Evolutionary conservation across 1,284 basidiomycete genomes (phyloP), one percentile per base, ranked within the genome.

Genomic region (Naganishia sp.): DNA sequence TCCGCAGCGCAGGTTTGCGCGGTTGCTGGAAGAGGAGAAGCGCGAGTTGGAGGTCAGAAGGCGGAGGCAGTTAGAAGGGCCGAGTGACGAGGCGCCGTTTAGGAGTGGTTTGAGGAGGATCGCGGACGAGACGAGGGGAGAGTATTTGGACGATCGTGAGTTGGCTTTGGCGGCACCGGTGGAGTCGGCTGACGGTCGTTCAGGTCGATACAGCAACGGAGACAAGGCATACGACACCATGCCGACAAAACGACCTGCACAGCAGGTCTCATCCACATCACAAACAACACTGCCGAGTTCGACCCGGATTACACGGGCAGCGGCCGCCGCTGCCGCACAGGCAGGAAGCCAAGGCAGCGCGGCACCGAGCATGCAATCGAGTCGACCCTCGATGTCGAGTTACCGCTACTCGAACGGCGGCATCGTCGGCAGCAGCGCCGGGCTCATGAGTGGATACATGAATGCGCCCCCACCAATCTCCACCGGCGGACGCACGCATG

Each of bases 291-390:
- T 10, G 18, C 32, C 21, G 32, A 51, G 25, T 42, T 51, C 58
- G 13, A 50, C 58, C 9, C 47, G 58, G 2, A 51, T 61, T 35
- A 61, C 58, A 13, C 39, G 58, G n/a, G 58, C 58, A 10, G 52
- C 52, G 3, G 58, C 58, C 2, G 58, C 58, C 0, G 58, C 58
- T 0, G 58, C 58, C 6, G 58, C 58, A 13, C 58, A 61, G 35
- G 47, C 35, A 23, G 39, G 41, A n/a, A 61, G 58, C 49, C 58
- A 61, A 49, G 47, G 58, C 6, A 61, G 58, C 18, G 47, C 42
- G 10, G 58, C 58, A 4, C 58, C 58, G 15, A 61, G 58, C 49
- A 61, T 61, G n/a, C 58, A 61, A 21, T 61, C 58, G 47, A 61
- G 47, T 11, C 58, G 58, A 11, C 58, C 61, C 18, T 63, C 61